A percentile compares a stretch with the other conserved stretches of the same genome.
These are phyloP conservation scores for Raphidocelis subcapitata DNA, from an alignment of 139 green algal species.

Conservation along the genomic window DNA sequence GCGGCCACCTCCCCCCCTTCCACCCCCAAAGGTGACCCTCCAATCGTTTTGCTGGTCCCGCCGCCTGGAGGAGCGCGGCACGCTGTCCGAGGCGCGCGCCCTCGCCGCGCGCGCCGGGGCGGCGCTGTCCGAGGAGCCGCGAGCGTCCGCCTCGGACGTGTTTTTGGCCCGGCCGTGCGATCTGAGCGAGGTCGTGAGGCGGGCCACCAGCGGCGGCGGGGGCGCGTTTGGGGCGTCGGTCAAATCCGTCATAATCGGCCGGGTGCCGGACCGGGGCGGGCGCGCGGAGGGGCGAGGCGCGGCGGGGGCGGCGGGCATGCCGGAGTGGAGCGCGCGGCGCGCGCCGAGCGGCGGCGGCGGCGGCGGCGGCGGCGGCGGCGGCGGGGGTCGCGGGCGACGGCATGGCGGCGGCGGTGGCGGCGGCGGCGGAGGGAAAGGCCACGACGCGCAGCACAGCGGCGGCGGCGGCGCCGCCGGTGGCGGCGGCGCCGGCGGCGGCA, in stretches of 20 bases:
- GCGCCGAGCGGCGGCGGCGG: too few species aligned
- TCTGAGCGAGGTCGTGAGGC: background rate
- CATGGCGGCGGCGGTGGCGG: too few species aligned
- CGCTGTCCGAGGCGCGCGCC: conserved; percentile 23
- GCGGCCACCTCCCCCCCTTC: too few species aligned
- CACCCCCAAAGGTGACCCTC: conserved; percentile 45
- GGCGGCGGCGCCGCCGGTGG: too few species aligned
- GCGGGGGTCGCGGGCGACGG: too few species aligned
- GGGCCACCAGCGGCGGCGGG: background rate
- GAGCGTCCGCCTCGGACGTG: conserved; percentile 21
- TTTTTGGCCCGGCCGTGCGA: background rate
- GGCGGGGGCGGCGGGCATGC: too few species aligned
- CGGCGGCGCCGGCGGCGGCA: too few species aligned
- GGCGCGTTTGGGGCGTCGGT: conserved; percentile 17
- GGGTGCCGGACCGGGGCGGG: conserved; percentile 61
- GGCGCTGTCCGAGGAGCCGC: conserved; percentile 28
- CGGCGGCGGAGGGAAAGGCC: too few species aligned
- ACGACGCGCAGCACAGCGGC: too few species aligned
- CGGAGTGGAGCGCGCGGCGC: too few species aligned
- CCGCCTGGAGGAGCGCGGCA: conserved; percentile 35
- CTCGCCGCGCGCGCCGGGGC: conserved; percentile 14
- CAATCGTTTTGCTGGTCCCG: conserved; percentile 57
- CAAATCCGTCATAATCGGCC: conserved; percentile 62
- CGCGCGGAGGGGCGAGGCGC: conserved; percentile 31
- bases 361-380: too few species aligned